These are phyloP conservation scores for Nidula microcarpa DNA, from an alignment of 768 basidiomycete species.

Conservation along the genomic window DNA sequence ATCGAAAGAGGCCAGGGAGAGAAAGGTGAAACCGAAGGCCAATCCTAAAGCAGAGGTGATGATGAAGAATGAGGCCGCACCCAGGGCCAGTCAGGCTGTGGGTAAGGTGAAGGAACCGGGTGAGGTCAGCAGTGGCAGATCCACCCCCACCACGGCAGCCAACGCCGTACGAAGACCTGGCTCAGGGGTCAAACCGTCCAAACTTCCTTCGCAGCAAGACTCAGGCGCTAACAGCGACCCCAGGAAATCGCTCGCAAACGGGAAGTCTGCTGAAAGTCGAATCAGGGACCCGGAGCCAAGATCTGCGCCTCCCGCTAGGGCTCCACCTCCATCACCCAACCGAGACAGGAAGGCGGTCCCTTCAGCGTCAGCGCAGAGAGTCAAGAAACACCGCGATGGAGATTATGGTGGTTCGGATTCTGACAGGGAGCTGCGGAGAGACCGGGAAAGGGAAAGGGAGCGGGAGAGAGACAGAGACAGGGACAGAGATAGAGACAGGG, in stretches of 20 bases:
- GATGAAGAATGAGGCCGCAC: slow-evolving; percentile 47
- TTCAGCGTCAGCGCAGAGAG: not conserved
- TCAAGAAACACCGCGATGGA: slow-evolving; percentile 12
- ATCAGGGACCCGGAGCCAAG: no score
- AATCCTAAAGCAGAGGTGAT: slow-evolving; percentile 36
- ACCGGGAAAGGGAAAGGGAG: slow-evolving; percentile 8
- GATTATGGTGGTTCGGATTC: slow-evolving; percentile 14
- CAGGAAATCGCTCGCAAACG: no score
- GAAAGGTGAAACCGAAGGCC: slow-evolving; percentile 39
- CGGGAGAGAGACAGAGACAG: slow-evolving; percentile 3
- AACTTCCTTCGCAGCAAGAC: no score
- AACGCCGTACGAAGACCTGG: not conserved
- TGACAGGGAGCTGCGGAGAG: no score
- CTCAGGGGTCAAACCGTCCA: not conserved
- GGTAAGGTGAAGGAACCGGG: slow-evolving; percentile 6
- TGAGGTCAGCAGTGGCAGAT: not conserved
- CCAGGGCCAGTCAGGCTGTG: slow-evolving; percentile 15
- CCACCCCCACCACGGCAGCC: not conserved
- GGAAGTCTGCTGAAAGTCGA: no score
- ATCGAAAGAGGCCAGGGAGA: slow-evolving; percentile 43
- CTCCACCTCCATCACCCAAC: not conserved
- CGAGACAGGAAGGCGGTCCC: not conserved
- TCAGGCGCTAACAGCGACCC: no score
- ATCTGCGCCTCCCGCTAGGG: no score
- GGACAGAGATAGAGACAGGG: slow-evolving; percentile 8